Evolutionary conservation across 2,329 filamentous ascomycete genomes (phyloP), one percentile per base, ranked within the genome.

Genomic region (Cladosporium velox): DNA sequence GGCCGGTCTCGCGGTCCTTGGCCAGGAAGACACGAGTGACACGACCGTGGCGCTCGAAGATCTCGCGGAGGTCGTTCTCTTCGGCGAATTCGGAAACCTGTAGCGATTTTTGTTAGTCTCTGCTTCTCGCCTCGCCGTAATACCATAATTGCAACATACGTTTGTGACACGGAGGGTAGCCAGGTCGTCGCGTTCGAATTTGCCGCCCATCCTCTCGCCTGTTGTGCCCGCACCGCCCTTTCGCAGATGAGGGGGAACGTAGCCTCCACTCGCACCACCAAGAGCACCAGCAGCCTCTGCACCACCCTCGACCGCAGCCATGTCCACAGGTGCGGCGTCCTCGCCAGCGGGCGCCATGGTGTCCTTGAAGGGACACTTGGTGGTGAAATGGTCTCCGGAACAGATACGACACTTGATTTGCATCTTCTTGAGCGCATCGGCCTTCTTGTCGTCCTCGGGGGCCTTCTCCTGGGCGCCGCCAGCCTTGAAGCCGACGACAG

Each of bases 371-470:
- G 95, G 95, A 88, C 95, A 99, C 80, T 95, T 90, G 72, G 94
- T 94, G 51, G 95, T 99, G 86, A 98, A 99, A 88, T 99, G 95
- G 85, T 99, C 95, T 78, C 94, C 95, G 79, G 90, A 91, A 84
- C 95, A 99, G 79, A 99, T 98, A 86, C 95, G 91, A 83, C 95
- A 99, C 87, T 98, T 98, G 86, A 99, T 96, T 85, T 97, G 96
- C 88, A 97, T 97, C 84, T 97, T 93, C 88, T 95, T 96, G 77
- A 98, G 86, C 75, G 86, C 83, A 69, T 86, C 84, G 78, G 87
- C 86, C 80, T 88, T 85, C 77, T 90, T 88, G 75, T 90, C 88
- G 80, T 91, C 90, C 76, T 86, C 82, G 75, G 89, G 88, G 82
- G 70, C 75, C 79, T 82, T 82, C 74, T 94, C 91, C 78, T 91